phyloP scores from a whole-genome alignment of 2,329 filamentous ascomycete species.

The Fusarium tricinctum region DNA sequence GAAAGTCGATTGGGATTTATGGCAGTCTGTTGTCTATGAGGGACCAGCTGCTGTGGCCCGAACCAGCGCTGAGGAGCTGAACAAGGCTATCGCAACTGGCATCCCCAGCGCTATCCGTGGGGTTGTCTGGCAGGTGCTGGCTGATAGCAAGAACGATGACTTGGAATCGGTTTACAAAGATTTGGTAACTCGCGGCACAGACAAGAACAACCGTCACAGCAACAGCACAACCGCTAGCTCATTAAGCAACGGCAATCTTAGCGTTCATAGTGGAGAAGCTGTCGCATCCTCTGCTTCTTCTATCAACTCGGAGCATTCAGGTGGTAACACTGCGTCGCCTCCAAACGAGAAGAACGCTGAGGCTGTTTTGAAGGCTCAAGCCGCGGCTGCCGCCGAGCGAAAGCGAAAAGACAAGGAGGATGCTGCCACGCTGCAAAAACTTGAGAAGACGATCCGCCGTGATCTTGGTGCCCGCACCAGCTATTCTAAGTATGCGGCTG shows the following conservation, averaged over 20 bases:
- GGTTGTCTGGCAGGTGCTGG: conserved; percentile 98
- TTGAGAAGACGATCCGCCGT: conserved; percentile 92
- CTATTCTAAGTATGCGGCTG: conserved; percentile 95
- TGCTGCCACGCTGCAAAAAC: conserved; percentile 77
- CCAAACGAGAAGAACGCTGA: conserved; percentile 75
- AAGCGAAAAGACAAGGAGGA: conserved; percentile 87
- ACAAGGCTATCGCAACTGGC: conserved; percentile 89
- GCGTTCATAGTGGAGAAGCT: conserved; percentile 73
- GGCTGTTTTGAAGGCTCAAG: conserved; percentile 74
- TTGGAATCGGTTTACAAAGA: conserved; percentile 90
- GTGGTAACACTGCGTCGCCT: conserved; percentile 68
- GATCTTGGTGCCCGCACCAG: conserved; percentile 94
- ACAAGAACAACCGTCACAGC: conserved; percentile 77
- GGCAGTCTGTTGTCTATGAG: conserved; percentile 96
- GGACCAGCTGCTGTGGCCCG: conserved; percentile 89
- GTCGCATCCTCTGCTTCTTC: conserved; percentile 86
- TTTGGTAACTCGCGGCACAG: conserved; percentile 82
- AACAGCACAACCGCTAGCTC: conserved; percentile 66
- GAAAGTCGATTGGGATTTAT: conserved; percentile 98
- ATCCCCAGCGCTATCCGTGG: conserved; percentile 96
- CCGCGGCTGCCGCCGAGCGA: conserved; percentile 73
- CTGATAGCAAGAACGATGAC: conserved; percentile 94
- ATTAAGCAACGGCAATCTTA: conserved; percentile 67
- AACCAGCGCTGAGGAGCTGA: conserved; percentile 90
- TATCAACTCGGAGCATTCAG: conserved; percentile 82